Evolutionary conservation across 208 protist species (phyloP), one percentile per base, ranked within the genome.

Genomic region (Crithidia expoeki): DNA sequence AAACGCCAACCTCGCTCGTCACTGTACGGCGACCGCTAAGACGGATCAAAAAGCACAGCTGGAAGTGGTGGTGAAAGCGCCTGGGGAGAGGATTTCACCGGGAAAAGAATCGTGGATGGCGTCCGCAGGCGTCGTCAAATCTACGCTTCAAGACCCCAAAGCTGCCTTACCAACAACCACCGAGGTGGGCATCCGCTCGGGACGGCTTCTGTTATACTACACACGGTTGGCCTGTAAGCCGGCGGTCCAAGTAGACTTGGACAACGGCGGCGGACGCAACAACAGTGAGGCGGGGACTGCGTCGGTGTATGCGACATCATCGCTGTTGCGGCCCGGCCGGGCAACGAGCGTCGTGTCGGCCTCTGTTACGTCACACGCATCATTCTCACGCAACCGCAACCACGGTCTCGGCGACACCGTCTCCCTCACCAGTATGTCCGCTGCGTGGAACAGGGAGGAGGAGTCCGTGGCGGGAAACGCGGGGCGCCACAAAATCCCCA

Each of bases 391-490:
- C 57, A 12, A 36, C 23, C 30, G 51, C 4, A 12, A 57, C 34
- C 28, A 27, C 25, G 51, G 38, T 19, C 51, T 57, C 2, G 49
- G 27, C 32, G 63, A 49, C 25, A 76, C 42, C 19, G 34, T 50
- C 16, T 77, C 64, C 4, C 57, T 77, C n/a, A 61, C 50, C 28
- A 72, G 64, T 64, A 77, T 68, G 72, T 77, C 64, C 0, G 63
- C 72, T 17, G 49, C 50, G 49, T 77, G 72, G 63, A 77, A 40
- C 28, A 34, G 72, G 0, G 72, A 77, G 65, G 72, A 77, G 57
- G 47, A 68, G 32, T 11, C 12, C 16, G 36, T 16, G 36, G 36
- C 36, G 36, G 36, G n/a, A n/a, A 47, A 17, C 5, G 42, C n/a
- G 16, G 42, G 9, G 9, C 16, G 42, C 42, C 12, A n/a, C 42